A percentile compares a stretch with the other conserved stretches of the same genome.
Evolutionary conservation across 2,329 filamentous ascomycete species (phyloP).

Genomic region (Fusarium sp.): DNA sequence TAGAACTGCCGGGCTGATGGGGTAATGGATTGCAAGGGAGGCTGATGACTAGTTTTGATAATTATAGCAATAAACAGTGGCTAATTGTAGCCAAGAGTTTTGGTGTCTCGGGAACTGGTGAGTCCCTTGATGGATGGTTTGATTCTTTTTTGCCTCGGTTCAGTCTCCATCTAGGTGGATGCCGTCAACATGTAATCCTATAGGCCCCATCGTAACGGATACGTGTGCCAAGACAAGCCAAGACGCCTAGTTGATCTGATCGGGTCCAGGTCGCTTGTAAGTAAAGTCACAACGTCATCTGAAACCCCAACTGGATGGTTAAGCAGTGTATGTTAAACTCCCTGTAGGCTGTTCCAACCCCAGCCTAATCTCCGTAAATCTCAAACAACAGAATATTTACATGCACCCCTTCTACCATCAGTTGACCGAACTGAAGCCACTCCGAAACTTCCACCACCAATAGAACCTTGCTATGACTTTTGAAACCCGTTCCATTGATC

Average conservation of each 20-base stretch:
- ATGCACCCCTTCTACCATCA: not conserved
- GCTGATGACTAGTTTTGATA: not conserved
- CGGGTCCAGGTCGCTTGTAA: not conserved
- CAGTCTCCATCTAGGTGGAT: not conserved
- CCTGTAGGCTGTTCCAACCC: too few species aligned
- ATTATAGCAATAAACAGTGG: not conserved
- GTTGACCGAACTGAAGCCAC: not conserved
- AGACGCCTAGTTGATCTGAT: not conserved
- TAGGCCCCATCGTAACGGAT: not conserved
- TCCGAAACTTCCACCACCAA: not conserved
- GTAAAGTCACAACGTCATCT: not conserved
- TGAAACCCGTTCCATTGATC: slow-evolving; percentile 6
- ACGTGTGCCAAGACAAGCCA: not conserved
- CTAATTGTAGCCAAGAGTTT: not conserved
- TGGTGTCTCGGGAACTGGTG: not conserved
- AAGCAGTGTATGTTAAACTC: not conserved
- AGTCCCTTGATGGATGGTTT: not conserved
- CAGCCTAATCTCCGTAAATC: not conserved
- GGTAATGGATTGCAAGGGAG: not conserved
- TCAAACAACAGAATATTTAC: not conserved
- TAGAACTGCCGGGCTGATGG: slow-evolving; percentile 1
- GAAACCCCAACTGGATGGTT: not conserved
- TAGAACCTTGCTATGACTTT: not conserved
- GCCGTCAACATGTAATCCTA: not conserved
- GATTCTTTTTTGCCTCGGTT: not conserved